Conservation (phyloP, 1,139 yeast species). For the Geotrichum macrosporum region DNA sequence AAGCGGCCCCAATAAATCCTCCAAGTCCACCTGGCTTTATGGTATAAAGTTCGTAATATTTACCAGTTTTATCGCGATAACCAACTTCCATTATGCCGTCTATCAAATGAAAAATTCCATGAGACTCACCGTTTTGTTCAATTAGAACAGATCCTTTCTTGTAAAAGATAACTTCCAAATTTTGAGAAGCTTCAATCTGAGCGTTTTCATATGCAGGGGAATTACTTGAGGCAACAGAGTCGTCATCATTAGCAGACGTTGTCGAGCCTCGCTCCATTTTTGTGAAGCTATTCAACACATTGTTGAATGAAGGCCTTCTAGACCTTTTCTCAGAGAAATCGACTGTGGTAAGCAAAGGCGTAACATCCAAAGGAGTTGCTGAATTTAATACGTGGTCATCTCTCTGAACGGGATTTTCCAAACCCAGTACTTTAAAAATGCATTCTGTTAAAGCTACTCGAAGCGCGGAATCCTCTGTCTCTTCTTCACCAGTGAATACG, state of each 20-base stretch:
- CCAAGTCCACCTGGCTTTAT: constrained; percentile 78
- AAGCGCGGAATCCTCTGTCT: constrained; percentile 68
- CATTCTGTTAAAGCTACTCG: constrained; percentile 71
- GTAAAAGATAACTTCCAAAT: constrained; percentile 53
- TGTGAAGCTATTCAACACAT: constrained; percentile 16
- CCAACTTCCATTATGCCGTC: constrained; percentile 70
- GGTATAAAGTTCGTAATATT: constrained; percentile 49
- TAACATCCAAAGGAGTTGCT: constrained; percentile 13
- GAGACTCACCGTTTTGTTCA: constrained; percentile 58
- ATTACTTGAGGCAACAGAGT: constrained; percentile 16
- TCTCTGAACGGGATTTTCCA: constrained; percentile 43
- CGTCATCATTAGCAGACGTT: constrained; percentile 13
- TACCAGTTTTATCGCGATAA: constrained; percentile 35
- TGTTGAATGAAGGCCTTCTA: constrained; percentile 18
- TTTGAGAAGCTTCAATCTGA: constrained; percentile 61
- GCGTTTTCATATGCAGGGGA: constrained; percentile 42
- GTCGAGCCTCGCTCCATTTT: constrained; percentile 14
- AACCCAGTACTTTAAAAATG: constrained; percentile 67
- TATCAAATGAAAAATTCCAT: constrained; percentile 75
- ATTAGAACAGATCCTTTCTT: constrained; percentile 56
- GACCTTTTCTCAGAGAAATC: constrained; percentile 10
- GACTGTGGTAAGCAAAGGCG: constrained; percentile 15
- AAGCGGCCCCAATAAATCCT: constrained; percentile 76
- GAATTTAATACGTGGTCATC: constrained; percentile 4
- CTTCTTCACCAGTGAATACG: constrained; percentile 59